Percentiles rank a stretch among this genome's conserved stretches.
These are phyloP conservation scores for Vitis hybrid DNA, from an alignment of 177 flowering plant genomes.

Conservation along the genomic window DNA sequence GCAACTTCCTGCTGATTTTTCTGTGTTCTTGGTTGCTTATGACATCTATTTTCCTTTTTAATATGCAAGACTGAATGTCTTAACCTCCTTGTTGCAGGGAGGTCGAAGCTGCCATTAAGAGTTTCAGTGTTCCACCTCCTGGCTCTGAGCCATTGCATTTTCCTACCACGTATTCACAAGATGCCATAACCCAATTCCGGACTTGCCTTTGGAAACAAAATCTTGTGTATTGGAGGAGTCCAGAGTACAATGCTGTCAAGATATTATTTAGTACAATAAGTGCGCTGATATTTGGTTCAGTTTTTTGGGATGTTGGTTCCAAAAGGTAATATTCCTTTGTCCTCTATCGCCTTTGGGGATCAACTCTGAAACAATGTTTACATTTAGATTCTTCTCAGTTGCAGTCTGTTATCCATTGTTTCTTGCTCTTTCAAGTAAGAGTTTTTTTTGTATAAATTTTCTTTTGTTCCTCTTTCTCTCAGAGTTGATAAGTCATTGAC, in stretches of 20 bases:
- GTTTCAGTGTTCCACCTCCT: conserved; percentile 52
- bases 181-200: conserved; percentile 43
- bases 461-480: too few species aligned
- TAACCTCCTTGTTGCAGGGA: conserved; percentile 38
- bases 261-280: conserved; percentile 52
- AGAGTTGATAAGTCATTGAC: too few species aligned
- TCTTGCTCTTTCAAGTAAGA: background rate
- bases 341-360: background rate
- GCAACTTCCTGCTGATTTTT: background rate
- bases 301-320: conserved; percentile 80
- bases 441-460: background rate
- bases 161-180: conserved; percentile 51
- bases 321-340: conserved; percentile 46
- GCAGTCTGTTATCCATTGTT: background rate
- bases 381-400: background rate
- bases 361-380: background rate
- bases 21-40: background rate
- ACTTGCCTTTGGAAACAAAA: conserved; percentile 82
- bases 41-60: background rate
- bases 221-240: conserved; percentile 90
- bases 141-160: conserved; percentile 71
- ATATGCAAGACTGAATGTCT: background rate
- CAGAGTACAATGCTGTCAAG: conserved; percentile 70
- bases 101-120: conserved; percentile 61
- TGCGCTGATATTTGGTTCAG: conserved; percentile 69